A percentile compares a stretch with the other conserved stretches of the same genome.
These are phyloP conservation scores for Selaginella tamariscina DNA, from an alignment of 75 land plant genomes.

Conservation along the genomic window DNA sequence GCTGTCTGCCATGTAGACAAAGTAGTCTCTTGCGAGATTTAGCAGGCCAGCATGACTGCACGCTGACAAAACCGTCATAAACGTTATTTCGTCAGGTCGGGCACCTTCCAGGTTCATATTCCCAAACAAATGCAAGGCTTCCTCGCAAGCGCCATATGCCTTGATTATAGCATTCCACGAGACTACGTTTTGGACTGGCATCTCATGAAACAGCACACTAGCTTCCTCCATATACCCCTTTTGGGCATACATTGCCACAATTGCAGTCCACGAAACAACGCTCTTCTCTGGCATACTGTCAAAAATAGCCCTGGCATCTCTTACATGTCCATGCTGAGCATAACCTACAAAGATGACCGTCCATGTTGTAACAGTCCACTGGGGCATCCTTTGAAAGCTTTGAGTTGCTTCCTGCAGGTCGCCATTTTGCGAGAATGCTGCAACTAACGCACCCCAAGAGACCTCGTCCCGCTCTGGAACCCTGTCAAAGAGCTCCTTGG, in stretches of 20 bases:
- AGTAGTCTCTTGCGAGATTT: neutral
- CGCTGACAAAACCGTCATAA: neutral
- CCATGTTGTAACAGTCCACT: neutral
- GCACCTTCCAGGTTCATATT: neutral
- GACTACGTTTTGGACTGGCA: neutral
- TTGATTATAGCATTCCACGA: slow-evolving; percentile 9
- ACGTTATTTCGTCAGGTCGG: neutral
- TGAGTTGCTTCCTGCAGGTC: neutral
- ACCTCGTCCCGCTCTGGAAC: neutral
- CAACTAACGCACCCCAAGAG: neutral
- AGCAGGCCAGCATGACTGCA: slow-evolving; percentile 2
- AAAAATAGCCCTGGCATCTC: neutral
- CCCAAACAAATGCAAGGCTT: neutral
- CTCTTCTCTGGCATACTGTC: neutral
- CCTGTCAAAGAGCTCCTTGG: neutral
- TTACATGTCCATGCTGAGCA: slow-evolving; percentile 5
- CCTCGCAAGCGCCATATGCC: neutral
- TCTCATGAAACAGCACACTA: neutral
- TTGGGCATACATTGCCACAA: slow-evolving; percentile 4
- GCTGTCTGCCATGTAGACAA: neutral
- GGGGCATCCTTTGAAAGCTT: neutral
- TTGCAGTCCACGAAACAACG: neutral
- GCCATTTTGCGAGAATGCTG: neutral
- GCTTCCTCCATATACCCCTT: slow-evolving; percentile 8
- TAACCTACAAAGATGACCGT: neutral